Percentiles rank a stretch among this genome's conserved stretches.
phyloP scores from a whole-genome alignment of 805 yeast genomes.

The Candida incommunis region DNA sequence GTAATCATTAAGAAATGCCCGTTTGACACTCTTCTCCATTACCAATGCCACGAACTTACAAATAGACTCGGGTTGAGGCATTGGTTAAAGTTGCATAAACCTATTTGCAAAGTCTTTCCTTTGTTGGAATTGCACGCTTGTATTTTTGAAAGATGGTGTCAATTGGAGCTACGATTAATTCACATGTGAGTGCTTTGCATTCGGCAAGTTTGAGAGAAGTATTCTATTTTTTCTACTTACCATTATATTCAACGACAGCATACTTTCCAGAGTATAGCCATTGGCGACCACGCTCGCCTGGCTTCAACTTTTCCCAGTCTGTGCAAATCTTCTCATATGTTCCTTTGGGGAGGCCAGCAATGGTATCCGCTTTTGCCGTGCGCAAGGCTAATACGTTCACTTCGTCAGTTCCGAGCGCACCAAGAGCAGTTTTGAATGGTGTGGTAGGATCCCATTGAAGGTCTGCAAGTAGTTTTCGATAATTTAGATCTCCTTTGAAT shows the following conservation, averaged over 20 bases:
- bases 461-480: constrained; percentile 88
- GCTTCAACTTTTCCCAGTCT: constrained; percentile 38
- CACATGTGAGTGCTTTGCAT: too few species aligned
- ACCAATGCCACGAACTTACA: too few species aligned
- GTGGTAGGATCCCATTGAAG: constrained; percentile 77
- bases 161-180: too few species aligned
- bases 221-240: too few species aligned
- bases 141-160: too few species aligned
- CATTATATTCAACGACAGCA: constrained; percentile 61
- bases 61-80: too few species aligned
- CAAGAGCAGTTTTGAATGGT: constrained; percentile 55
- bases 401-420: constrained; percentile 46
- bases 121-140: too few species aligned
- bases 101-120: too few species aligned
- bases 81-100: too few species aligned
- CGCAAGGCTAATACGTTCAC: constrained; percentile 63
- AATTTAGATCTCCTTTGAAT: constrained; percentile 92
- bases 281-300: constrained; percentile 51
- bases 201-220: too few species aligned
- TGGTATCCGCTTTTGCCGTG: constrained; percentile 93
- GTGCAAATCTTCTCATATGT: constrained; percentile 51
- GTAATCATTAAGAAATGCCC: too few species aligned
- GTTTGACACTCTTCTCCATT: too few species aligned
- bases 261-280: constrained; percentile 90
- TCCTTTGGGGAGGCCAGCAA: constrained; percentile 67